A percentile compares a stretch with the other conserved stretches of the same genome.
Conservation (phyloP, 2,329 filamentous ascomycete species). For the Xylariales sp. region DNA sequence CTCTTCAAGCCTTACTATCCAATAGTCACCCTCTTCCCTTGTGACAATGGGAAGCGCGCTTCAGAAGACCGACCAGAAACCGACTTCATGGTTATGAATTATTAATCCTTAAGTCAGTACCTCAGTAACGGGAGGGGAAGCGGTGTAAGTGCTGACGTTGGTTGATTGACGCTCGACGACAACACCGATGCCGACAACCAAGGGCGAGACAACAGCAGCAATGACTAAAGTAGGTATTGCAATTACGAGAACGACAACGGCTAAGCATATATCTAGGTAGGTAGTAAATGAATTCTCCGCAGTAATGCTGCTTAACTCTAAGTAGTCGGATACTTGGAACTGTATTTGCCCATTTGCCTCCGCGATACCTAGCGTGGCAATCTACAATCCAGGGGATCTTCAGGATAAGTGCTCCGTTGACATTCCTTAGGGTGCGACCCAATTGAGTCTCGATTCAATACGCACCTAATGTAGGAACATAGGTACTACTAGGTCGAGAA, state of each 20-base stretch:
- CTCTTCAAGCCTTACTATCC: conserved; percentile 27
- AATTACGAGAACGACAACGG: conserved; percentile 6
- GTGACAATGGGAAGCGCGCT: conserved; percentile 15
- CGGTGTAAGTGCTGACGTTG: conserved; percentile 35
- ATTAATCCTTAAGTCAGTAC: too few species aligned
- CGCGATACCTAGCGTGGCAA: too few species aligned
- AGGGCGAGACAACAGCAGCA: too few species aligned
- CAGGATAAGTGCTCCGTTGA: too few species aligned
- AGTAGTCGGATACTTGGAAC: too few species aligned
- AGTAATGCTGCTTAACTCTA: conserved; percentile 9
- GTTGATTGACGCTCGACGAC: conserved; percentile 6
- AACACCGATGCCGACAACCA: conserved; percentile 13
- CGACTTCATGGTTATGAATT: background rate
- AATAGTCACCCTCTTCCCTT: conserved; percentile 18
- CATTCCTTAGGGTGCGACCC: too few species aligned
- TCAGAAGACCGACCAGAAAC: background rate
- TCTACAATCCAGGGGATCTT: background rate
- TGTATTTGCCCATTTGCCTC: too few species aligned
- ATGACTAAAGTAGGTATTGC: too few species aligned
- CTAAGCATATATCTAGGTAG: conserved; percentile 5
- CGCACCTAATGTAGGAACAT: too few species aligned
- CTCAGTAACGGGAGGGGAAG: background rate
- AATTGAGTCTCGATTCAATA: too few species aligned
- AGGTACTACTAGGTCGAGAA: too few species aligned
- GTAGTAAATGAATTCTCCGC: conserved; percentile 22